Evolutionary conservation across 495 filamentous ascomycete genomes (phyloP).

Genomic region (Eremomyces bilateralis): DNA sequence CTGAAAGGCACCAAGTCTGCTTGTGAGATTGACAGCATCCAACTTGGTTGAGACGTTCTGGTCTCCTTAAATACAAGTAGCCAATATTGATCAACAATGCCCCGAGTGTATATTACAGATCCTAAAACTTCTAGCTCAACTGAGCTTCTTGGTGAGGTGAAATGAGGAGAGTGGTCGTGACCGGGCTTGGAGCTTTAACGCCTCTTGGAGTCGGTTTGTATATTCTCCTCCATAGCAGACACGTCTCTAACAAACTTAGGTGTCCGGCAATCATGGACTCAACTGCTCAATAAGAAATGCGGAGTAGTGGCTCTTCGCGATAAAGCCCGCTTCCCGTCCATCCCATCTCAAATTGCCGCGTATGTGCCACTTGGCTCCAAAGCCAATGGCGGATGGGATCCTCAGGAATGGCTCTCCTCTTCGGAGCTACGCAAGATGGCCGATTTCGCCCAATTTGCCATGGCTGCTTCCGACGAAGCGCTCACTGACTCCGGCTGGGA

Average conservation of each 20-base stretch:
- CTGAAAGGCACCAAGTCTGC: too few relatives aligned
- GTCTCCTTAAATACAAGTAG: too few relatives aligned
- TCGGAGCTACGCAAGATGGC: slow-evolving; percentile 73
- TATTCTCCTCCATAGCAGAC: background rate
- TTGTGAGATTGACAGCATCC: too few relatives aligned
- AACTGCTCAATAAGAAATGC: slow-evolving; percentile 55
- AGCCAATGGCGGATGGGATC: slow-evolving; percentile 41
- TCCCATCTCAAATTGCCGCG: slow-evolving; percentile 71
- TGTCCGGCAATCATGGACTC: slow-evolving; percentile 54
- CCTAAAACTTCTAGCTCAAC: too few relatives aligned
- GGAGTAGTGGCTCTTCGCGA: slow-evolving; percentile 51
- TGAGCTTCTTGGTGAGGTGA: too few relatives aligned
- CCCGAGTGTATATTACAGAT: too few relatives aligned
- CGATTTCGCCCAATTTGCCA: slow-evolving; percentile 74
- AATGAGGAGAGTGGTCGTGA: slow-evolving; percentile 91
- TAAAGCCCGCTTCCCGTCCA: slow-evolving; percentile 38
- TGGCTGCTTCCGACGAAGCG: slow-evolving; percentile 73
- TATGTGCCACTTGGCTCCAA: slow-evolving; percentile 43
- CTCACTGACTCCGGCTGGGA: slow-evolving; percentile 66
- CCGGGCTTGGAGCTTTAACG: slow-evolving; percentile 80
- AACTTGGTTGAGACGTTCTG: too few relatives aligned
- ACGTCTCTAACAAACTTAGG: slow-evolving; percentile 24
- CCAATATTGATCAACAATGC: too few relatives aligned
- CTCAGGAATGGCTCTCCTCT: slow-evolving; percentile 46
- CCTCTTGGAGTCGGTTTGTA: slow-evolving; percentile 57